These are phyloP conservation scores for Crataegus laevigata DNA, from an alignment of 306 rosid genomes.

Conservation along the genomic window DNA sequence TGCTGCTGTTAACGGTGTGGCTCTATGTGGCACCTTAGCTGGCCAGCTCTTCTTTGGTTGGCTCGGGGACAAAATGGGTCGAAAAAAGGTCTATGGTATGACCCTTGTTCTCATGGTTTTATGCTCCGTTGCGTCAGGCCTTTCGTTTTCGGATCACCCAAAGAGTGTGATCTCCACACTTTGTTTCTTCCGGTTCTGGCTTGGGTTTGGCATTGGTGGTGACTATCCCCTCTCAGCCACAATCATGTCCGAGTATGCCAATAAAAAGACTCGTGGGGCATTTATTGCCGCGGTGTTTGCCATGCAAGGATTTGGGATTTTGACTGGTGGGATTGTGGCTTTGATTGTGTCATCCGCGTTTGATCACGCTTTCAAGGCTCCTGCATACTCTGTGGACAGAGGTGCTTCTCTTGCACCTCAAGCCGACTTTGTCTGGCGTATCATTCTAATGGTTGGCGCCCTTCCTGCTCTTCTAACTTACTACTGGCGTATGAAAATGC, in stretches of 20 bases:
- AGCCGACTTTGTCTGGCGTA: slow-evolving; percentile 73
- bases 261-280: slow-evolving; percentile 85
- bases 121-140: slow-evolving; percentile 66
- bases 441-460: slow-evolving; percentile 64
- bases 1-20: slow-evolving; percentile 75
- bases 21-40: slow-evolving; percentile 58
- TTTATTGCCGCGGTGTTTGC: slow-evolving; percentile 89
- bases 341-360: slow-evolving; percentile 45
- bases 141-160: slow-evolving; percentile 42
- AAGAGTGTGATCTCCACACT: slow-evolving; percentile 50
- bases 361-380: slow-evolving; percentile 43
- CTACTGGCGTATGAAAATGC: slow-evolving; percentile 99
- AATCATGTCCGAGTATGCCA: slow-evolving; percentile 92
- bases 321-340: slow-evolving; percentile 70
- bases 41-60: slow-evolving; percentile 97
- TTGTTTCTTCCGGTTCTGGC: slow-evolving; percentile 92
- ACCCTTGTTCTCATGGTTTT: slow-evolving; percentile 70
- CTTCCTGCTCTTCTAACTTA: slow-evolving; percentile 66
- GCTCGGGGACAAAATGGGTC: slow-evolving; percentile 86
- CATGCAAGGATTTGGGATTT: slow-evolving; percentile 89
- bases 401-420: slow-evolving; percentile 34
- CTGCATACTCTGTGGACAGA: slow-evolving; percentile 12
- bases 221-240: slow-evolving; percentile 94
- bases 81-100: slow-evolving; percentile 69
- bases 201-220: slow-evolving; percentile 92